These are phyloP conservation scores for Pyrus betulifolia DNA, from an alignment of 306 rosid species.

Conservation along the genomic window DNA sequence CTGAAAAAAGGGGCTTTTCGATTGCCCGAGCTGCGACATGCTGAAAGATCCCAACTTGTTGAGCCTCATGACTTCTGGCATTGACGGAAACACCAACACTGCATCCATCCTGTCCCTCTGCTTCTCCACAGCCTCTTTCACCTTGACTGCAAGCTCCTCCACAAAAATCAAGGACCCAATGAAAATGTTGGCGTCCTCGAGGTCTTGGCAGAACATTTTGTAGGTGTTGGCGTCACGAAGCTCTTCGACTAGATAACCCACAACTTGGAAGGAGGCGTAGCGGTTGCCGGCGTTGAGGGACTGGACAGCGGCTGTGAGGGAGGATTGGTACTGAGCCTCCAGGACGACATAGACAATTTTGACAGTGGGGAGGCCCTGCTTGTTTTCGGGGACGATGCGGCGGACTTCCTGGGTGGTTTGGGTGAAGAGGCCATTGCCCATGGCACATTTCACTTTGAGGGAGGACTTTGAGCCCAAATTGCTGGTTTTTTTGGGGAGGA, in stretches of 20 bases:
- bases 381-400: conserved; percentile 67
- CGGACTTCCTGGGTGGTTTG: conserved; percentile 91
- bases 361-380: conserved; percentile 53
- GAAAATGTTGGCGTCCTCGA: conserved; percentile 81
- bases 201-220: conserved; percentile 60
- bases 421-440: conserved; percentile 91
- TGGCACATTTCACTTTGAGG: conserved; percentile 58
- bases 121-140: conserved; percentile 80
- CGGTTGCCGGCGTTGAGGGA: conserved; percentile 42
- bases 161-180: conserved; percentile 92
- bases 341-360: conserved; percentile 85
- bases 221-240: conserved; percentile 57
- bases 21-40: conserved; percentile 91
- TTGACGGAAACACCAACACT: conserved; percentile 92
- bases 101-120: conserved; percentile 89
- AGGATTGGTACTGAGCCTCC: conserved; percentile 96
- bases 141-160: conserved; percentile 87
- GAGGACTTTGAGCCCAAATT: conserved; percentile 31
- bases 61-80: conserved; percentile 98
- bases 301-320: conserved; percentile 73
- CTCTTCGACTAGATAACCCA: conserved; percentile 93
- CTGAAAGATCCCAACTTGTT: conserved; percentile 86
- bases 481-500: conserved; percentile 60
- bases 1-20: conserved; percentile 85
- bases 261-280: conserved; percentile 69